These are phyloP conservation scores for Cryphonectria parasitica DNA, from an alignment of 2,329 filamentous ascomycete species.

Conservation along the genomic window DNA sequence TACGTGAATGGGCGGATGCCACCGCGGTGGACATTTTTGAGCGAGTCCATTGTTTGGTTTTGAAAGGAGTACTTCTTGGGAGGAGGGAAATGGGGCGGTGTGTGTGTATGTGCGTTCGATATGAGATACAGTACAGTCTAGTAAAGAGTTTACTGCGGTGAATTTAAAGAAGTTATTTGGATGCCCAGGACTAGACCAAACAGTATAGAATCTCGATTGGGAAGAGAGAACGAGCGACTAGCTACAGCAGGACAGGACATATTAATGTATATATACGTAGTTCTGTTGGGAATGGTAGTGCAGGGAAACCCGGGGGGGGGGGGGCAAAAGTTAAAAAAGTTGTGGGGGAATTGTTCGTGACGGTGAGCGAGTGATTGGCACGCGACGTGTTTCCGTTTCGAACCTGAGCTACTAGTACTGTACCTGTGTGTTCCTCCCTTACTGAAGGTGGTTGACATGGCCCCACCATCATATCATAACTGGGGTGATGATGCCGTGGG, in stretches of 20 bases:
- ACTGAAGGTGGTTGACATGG: conserved; percentile 3
- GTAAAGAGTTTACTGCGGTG: background rate
- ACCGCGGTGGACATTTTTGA: conserved; percentile 25
- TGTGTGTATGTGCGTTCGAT: background rate
- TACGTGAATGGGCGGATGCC: conserved; percentile 30
- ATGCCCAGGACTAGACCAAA: background rate
- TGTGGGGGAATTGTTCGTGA: conserved; percentile 8
- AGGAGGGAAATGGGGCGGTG: background rate
- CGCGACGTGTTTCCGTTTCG: conserved; percentile 27
- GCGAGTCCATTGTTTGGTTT: conserved; percentile 25
- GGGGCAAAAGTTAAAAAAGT: background rate
- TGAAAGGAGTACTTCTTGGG: background rate
- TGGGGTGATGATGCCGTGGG: conserved; percentile 11
- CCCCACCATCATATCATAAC: conserved; percentile 17
- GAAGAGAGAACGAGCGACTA: background rate
- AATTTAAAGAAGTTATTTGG: background rate
- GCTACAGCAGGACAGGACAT: background rate
- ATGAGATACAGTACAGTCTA: background rate
- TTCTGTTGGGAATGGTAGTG: conserved; percentile 24
- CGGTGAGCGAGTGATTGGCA: conserved; percentile 10
- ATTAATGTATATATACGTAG: background rate
- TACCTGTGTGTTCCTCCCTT: background rate
- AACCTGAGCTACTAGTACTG: background rate
- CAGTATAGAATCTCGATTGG: background rate
- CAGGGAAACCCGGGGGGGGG: background rate